Conservation (phyloP, 345 rosid species). For the Combretum micranthum region DNA sequence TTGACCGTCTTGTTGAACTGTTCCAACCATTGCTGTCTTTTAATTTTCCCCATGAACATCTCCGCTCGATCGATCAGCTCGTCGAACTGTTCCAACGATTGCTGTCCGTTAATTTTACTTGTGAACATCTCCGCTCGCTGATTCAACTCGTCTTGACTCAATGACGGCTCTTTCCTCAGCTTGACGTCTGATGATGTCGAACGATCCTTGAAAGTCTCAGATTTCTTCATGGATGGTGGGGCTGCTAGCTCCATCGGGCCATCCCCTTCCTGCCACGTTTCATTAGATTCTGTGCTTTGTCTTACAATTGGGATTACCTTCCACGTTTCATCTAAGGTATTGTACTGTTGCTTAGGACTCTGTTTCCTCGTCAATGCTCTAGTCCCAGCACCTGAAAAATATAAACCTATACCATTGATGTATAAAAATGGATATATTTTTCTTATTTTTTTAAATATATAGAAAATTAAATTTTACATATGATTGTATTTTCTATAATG, state of each 20-base stretch:
- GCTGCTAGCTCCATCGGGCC: not conserved
- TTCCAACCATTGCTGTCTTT: slow-evolving; percentile 57
- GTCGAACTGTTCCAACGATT: too few species aligned
- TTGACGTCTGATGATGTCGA: slow-evolving; percentile 33
- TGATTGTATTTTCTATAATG: too few species aligned
- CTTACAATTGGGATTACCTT: slow-evolving; percentile 53
- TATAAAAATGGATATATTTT: too few species aligned
- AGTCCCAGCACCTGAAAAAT: slow-evolving; percentile 26
- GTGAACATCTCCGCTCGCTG: slow-evolving; percentile 66
- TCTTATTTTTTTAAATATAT: too few species aligned
- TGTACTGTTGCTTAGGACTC: slow-evolving; percentile 12
- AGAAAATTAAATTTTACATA: too few species aligned
- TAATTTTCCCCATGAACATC: slow-evolving; percentile 60
- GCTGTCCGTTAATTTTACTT: slow-evolving; percentile 62
- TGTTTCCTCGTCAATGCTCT: not conserved
- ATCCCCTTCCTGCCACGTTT: not conserved
- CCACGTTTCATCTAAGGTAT: slow-evolving; percentile 70
- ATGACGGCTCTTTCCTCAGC: slow-evolving; percentile 50
- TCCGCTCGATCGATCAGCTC: too few species aligned
- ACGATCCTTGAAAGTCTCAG: slow-evolving; percentile 54
- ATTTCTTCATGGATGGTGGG: slow-evolving; percentile 22
- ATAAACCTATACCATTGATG: too few species aligned
- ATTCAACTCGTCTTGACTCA: slow-evolving; percentile 73
- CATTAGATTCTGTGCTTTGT: too few species aligned
- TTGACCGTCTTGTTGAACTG: too few species aligned